Base-by-base conservation (phyloP, 2,329 filamentous ascomycete genomes). In the Epichloe bromicola region DNA sequence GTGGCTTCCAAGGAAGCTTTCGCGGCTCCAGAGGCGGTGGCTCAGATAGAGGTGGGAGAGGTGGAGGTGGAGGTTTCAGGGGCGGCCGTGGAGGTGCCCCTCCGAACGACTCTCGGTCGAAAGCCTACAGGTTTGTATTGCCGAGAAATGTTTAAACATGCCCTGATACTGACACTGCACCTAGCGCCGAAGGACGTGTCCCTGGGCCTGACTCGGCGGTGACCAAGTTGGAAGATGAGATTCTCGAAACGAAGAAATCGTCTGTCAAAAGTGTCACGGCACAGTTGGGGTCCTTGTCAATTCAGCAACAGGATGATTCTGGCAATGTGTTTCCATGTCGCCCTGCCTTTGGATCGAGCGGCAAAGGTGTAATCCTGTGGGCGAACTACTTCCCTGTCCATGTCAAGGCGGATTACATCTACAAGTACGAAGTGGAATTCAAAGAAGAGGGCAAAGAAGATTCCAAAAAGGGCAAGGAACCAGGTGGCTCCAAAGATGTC, bases 371-470 rank as follows among this genome's bases (percentile, higher is more conserved):
- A 2, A 57, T 64, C 2, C 63, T 80, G 0, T 79, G 75, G 74
- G 66, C 75, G 4, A 80, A 81, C 59, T 80, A 75, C 56, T 79
- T 77, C 56, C 63, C 63, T 1, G 52, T 80, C 46, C 58, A 65
- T 6, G 55, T 74, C 7, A 66, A 67, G 40, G 58, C 63, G 0
- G 58, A 64, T 2, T 53, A 56, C 0, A 52, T 78, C 4, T 72
- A 67, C 59, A 73, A 69, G 51, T 80, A 80, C 59, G 66, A 64
- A 3, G 53, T 79, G 10, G 61, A 67, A 1, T 67, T 71, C 11
- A 57, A 53, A 1, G 60, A 72, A 69, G 47, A 69, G 69, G 1
- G 63, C 64, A 11, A 74, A 74, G 53, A 64, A 74, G 0, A 64
- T 67, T 30, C 54, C 17, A 41, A 50, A 50, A 50, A 56, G 58